These are phyloP conservation scores for Aspergillus homomorphus DNA, from an alignment of 495 filamentous ascomycete species.

Conservation along the genomic window DNA sequence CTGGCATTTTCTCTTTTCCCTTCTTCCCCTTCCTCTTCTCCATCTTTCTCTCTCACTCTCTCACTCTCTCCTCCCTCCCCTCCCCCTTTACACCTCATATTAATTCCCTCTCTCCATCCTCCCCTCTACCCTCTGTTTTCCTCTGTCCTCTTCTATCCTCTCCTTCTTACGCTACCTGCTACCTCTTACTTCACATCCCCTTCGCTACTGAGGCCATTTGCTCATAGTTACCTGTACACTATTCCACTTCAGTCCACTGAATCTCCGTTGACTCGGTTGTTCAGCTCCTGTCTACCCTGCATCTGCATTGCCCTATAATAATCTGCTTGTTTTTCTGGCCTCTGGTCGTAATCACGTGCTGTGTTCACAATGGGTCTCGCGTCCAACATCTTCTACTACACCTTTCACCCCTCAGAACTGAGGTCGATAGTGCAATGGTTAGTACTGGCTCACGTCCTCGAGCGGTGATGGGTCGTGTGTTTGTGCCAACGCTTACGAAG, in stretches of 20 bases:
- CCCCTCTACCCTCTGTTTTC: conserved; percentile 7
- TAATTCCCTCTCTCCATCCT: background rate
- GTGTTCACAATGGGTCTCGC: conserved; percentile 46
- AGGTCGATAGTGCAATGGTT: conserved; percentile 93
- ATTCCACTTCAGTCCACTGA: conserved; percentile 5
- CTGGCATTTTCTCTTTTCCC: conserved; percentile 7
- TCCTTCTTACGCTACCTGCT: background rate
- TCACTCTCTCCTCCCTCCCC: conserved; percentile 5
- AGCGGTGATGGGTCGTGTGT: conserved; percentile 4
- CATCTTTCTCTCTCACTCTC: conserved; percentile 4
- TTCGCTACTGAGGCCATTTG: conserved; percentile 5
- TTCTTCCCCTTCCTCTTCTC: conserved; percentile 9
- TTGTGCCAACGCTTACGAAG: conserved; percentile 20
- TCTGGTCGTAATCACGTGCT: conserved; percentile 13
- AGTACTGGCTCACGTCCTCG: conserved; percentile 14
- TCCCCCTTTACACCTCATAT: conserved; percentile 11
- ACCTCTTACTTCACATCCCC: conserved; percentile 4
- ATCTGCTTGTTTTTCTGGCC: background rate
- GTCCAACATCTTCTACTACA: conserved; percentile 67
- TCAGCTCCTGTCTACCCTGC: background rate
- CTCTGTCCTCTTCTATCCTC: conserved; percentile 1
- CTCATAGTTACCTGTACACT: conserved; percentile 16
- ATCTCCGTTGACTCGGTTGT: conserved; percentile 3
- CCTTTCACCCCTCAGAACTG: conserved; percentile 74
- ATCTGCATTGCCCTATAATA: conserved; percentile 1